Percentiles rank a stretch among this genome's conserved stretches.
Evolutionary conservation across 2,329 filamentous ascomycete genomes (phyloP).

Genomic region (Didymella glomerata): DNA sequence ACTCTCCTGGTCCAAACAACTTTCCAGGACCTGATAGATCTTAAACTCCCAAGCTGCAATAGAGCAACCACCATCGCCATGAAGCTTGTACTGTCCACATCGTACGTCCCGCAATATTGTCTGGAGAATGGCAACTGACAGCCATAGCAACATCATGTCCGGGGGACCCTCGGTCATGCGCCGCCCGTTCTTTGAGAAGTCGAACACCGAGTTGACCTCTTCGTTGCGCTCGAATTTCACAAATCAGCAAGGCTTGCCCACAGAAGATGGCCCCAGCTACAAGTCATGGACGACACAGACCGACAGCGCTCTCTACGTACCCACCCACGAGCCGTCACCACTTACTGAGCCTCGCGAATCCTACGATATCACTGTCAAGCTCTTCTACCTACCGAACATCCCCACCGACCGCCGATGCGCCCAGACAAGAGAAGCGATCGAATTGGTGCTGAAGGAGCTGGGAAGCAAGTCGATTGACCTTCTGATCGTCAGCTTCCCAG

Average conservation of each 20-base stretch:
- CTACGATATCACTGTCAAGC: constrained; percentile 94
- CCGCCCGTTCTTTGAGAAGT: constrained; percentile 78
- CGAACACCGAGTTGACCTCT: constrained; percentile 91
- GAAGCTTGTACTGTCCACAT: constrained; percentile 85
- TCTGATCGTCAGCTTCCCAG: constrained; percentile 91
- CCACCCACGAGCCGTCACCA: constrained; percentile 73
- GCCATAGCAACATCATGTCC: constrained; percentile 84
- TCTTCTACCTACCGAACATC: constrained; percentile 86
- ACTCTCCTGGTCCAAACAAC: neutral
- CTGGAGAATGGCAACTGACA: neutral
- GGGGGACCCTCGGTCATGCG: constrained; percentile 84
- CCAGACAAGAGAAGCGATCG: constrained; percentile 80
- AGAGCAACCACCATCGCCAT: constrained; percentile 59
- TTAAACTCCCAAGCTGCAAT: neutral
- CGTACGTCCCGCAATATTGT: constrained; percentile 65
- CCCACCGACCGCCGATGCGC: constrained; percentile 69
- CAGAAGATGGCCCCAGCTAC: constrained; percentile 53
- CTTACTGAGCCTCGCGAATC: constrained; percentile 81
- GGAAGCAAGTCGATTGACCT: constrained; percentile 80
- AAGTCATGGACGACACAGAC: constrained; percentile 71
- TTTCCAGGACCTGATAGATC: neutral
- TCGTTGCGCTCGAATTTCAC: constrained; percentile 85
- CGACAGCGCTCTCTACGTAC: constrained; percentile 71
- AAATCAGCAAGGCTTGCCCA: constrained; percentile 70
- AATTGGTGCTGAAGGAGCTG: constrained; percentile 81